These are phyloP conservation scores for Trichoderma semiorbis DNA, from an alignment of 2,329 filamentous ascomycete species.

Conservation along the genomic window DNA sequence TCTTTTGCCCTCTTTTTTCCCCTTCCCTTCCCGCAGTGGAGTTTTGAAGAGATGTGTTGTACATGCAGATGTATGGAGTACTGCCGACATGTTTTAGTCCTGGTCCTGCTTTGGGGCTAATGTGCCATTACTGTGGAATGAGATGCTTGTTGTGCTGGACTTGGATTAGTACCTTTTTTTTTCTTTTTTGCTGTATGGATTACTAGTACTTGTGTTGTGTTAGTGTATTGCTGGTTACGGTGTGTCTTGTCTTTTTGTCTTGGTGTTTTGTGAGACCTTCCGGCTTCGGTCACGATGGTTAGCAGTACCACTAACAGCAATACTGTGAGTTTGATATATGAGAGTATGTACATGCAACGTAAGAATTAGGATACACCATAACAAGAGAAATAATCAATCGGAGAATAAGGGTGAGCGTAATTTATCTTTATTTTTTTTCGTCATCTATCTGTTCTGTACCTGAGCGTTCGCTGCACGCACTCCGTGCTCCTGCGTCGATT, in stretches of 20 bases:
- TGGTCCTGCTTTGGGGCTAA: not conserved
- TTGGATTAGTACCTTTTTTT: not conserved
- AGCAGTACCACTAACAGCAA: not conserved
- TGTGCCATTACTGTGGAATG: not conserved
- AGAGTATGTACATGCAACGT: not conserved
- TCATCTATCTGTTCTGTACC: not conserved
- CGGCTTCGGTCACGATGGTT: not conserved
- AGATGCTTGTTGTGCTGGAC: not conserved
- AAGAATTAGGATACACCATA: not conserved
- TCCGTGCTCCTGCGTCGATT: not conserved
- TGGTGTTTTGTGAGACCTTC: not conserved
- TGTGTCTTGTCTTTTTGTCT: not conserved
- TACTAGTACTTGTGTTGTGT: not conserved
- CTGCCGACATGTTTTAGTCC: not conserved
- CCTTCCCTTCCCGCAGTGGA: not conserved
- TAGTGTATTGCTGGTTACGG: not conserved
- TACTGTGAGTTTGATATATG: not conserved
- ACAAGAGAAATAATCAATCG: not conserved
- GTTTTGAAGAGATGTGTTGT: conserved; percentile 15
- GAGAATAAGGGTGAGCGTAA: not conserved
- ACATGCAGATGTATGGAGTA: conserved; percentile 11
- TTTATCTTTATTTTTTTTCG: not conserved
- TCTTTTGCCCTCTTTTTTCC: not conserved
- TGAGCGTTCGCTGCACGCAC: conserved; percentile 5
- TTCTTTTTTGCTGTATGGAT: not conserved